Conservation (phyloP, 2,329 filamentous ascomycete species). For the Aureobasidium sp. region DNA sequence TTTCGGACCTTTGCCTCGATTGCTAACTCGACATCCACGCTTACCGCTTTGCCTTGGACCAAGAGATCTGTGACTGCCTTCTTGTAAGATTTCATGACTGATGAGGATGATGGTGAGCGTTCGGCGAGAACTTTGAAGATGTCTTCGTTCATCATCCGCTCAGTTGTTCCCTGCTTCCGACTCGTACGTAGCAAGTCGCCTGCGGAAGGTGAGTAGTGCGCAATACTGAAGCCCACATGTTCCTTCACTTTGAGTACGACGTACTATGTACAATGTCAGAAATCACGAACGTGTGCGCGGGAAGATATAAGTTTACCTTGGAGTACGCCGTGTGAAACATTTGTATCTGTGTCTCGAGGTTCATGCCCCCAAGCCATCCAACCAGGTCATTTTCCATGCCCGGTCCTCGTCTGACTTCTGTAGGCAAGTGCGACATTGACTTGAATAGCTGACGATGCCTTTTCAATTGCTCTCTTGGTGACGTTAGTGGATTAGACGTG, state of each 20-base stretch:
- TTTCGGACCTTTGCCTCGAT: conserved; percentile 28
- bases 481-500: background rate
- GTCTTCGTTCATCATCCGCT: conserved; percentile 46
- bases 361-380: conserved; percentile 38
- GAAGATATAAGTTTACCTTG: conserved; percentile 34
- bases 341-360: conserved; percentile 43
- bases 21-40: conserved; percentile 33
- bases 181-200: conserved; percentile 54
- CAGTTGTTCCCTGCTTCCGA: conserved; percentile 27
- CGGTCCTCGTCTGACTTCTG: conserved; percentile 25
- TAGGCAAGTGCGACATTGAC: background rate
- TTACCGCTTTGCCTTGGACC: conserved; percentile 34
- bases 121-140: conserved; percentile 62
- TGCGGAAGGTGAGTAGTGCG: conserved; percentile 54
- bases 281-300: background rate
- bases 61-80: conserved; percentile 45
- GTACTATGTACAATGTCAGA: conserved; percentile 34
- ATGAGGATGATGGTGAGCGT: conserved; percentile 40
- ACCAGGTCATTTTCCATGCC: conserved; percentile 49
- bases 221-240: conserved; percentile 38
- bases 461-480: background rate
- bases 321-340: conserved; percentile 51
- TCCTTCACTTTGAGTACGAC: conserved; percentile 38
- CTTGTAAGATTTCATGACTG: conserved; percentile 52
- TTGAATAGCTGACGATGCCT: conserved; percentile 14